Evolutionary conservation across 1,284 basidiomycete genomes (phyloP), one percentile per base, ranked within the genome.

Genomic region (Agaricales sp.): DNA sequence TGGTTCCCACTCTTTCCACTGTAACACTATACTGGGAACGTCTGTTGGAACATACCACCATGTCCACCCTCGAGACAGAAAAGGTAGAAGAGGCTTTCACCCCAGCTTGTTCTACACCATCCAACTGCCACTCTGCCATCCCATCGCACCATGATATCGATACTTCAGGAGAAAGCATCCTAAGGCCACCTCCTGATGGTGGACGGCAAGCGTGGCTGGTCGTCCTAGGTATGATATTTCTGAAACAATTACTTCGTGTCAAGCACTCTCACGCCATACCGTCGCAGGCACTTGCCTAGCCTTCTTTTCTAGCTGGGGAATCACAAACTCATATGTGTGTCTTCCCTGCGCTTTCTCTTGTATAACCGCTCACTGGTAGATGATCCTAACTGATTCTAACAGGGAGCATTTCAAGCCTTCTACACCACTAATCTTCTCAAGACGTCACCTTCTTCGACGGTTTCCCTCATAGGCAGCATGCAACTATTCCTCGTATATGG

Each of bases 401-500:
- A 66, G 62, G 66, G 66, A 6, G 62, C 66, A 13, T 70, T 67
- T 51, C 64, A 68, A 50, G 54, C 63, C 26, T 69, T 64, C 58
- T 70, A 70, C 51, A 58, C 59, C 16, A 59, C 61, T 19, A 59
- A 63, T 48, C 63, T 66, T 35, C 57, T 70, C 2, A 45, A 60
- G 8, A 51, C 54, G 26, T 51, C 54, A 49, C 52, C 57, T 53
- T 24, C 58, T 2, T 67, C 67, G 1, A 64, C 64, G 0, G 68
- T 70, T 39, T 61, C 68, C 2, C 63, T 67, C 58, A 69, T 69
- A 44, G 67, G 68, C 2, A 62, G 67, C 1, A 43, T 68, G 26
- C 67, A 70, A 51, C 57, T 69, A 1, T 67, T 67, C 53, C 62
- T 70, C 53, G 59, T 57, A 55, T 69, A 55, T 52, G 65, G 57